Base-by-base conservation (phyloP, 208 protist genomes). In the Trypanosoma grayi region DNA sequence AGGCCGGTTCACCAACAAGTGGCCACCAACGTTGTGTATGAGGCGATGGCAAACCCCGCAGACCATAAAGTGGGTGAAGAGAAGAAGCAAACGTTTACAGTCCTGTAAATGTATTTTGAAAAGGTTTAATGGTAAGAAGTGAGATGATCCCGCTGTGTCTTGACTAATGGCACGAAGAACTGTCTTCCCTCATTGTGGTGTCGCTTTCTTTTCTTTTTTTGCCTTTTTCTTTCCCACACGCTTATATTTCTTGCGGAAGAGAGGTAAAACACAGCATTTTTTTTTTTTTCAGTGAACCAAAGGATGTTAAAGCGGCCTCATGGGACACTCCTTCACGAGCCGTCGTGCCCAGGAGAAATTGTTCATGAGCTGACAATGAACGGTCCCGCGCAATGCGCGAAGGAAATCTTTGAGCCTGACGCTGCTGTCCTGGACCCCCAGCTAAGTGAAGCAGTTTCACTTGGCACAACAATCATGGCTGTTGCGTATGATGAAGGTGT, bases 401-500 rank as follows among this genome's bases (percentile, higher is more conserved):
- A 78, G 43, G 37, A 86, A 45, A 40, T 92, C 4, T 95, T 95
- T 57, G 66, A 77, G 28, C 69, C 75, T 4, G 88, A 94, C 18
- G 78, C 83, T 24, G 81, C 78, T 33, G 79, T 88, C 30, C 77
- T 92, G 46, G 85, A 95, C 37, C 89, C 89, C 5, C 89, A 91
- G 60, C 48, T 92, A 40, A 87, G 82, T 56, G 83, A 92, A 59
- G 84, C 87, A 7, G 88, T 95, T 33, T 93, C 87, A 7, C 80
- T 95, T 28, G 87, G 97, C 48, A 99, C 98, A 22, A 98, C 98
- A 4, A 99, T 99, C 88, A 97, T 99, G 71, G 98, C 98, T 2
- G 93, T 98, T 27, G 87, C 93, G 37, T 99, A 91, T 74, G 82
- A 98, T 27, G 98, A 83, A 36, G 98, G 98, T 52, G 98, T 99